Evolutionary conservation across 495 filamentous ascomycete genomes (phyloP), one percentile per base, ranked within the genome.

Genomic region (Gamarada debralockiae): DNA sequence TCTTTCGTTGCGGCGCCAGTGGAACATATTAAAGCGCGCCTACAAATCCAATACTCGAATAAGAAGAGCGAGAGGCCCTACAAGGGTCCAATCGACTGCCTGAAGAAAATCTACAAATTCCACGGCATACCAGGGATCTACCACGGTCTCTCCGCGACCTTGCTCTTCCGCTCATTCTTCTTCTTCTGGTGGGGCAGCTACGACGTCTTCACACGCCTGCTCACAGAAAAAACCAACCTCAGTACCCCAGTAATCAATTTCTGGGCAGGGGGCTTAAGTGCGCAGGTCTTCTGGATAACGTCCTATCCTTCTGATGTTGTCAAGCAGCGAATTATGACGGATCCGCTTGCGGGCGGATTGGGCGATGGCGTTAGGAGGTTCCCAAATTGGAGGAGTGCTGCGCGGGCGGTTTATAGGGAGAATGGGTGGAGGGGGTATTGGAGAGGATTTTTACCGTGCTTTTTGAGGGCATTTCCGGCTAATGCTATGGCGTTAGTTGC

Each of bases 101-200:
- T 81, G 24, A 69, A 67, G 48, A 91, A 89, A 68, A 82, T 96
- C 34, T 74, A 77, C 59, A 56, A 53, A 42, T 63, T 60, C 36
- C 89, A 96, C 61, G 93, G 92, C 12, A 63, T 97, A 2, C 57
- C 66, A 13, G 92, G 92, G 14, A 65, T 97, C 0, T 97, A 90
- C 70, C 90, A 89, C 60, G 93, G 93, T 0, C 71, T 98, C 29
- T 73, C 65, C 24, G 87, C 93, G 1, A 98, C 93, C 0, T 73
- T 97, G 25, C 60, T 98, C 45, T 97, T 97, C 72, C 79, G 93
- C 20, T 81, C 84, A 4, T 95, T 90, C 69, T 98, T 98, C 76
- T 95, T 96, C 78, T 93, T 86, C 73, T 96, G 90, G 92, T 98
- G 93, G 93, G 86, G 85, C 10, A 84, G 81, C 31, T 98, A 98